Base-by-base conservation (phyloP, 352 stramenopile genomes). In the Pythium myriotylum region DNA sequence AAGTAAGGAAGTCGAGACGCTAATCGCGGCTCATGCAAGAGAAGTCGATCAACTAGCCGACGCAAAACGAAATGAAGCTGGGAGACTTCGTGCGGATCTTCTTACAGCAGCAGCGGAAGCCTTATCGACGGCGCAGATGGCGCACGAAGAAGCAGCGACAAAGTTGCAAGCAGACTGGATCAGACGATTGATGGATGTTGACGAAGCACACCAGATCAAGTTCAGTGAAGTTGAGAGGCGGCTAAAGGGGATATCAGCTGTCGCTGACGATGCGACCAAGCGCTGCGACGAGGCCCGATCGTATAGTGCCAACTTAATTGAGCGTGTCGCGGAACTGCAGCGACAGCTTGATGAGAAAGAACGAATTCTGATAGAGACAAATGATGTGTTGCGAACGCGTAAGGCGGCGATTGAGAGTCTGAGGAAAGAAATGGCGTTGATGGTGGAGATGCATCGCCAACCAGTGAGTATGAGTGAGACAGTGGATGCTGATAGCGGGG, bases 321-420 rank as follows among this genome's bases (percentile, higher is more conserved):
- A 52, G 47, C 27, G 23, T 41, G 40, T 69, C 9, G 17, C 19
- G 12, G 29, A 45, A 9, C 14, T 74, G 17, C 47, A 69, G 23
- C 56, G 48, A 9, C 24, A 59, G 10, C 27, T 76, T 3, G 41
- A 37, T 2, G 32, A 67, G n/a, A 70, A 52, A 3, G 53, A 76
- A 32, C 49, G 33, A 1, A 40, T 40, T 6, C 27, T 82, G 10
- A 16, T 20, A 10, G 76, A 85, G 24, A 72, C 54, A 20, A 50
- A 76, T 20, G 65, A 80, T 35, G 53, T 74, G 3, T 45, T 82
- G 4, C 59, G 50, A 0, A 67, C 60, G 1, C 78, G 73, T 40
- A 79, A 72, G 13, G 68, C 75, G 14, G 84, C 76, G 27, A 74
- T 86, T 19, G 74, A 83, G 19, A 87, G 68, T 39, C 53, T 87